phyloP scores from a whole-genome alignment of 345 rosid species.

The Anastatica hierochuntica region DNA sequence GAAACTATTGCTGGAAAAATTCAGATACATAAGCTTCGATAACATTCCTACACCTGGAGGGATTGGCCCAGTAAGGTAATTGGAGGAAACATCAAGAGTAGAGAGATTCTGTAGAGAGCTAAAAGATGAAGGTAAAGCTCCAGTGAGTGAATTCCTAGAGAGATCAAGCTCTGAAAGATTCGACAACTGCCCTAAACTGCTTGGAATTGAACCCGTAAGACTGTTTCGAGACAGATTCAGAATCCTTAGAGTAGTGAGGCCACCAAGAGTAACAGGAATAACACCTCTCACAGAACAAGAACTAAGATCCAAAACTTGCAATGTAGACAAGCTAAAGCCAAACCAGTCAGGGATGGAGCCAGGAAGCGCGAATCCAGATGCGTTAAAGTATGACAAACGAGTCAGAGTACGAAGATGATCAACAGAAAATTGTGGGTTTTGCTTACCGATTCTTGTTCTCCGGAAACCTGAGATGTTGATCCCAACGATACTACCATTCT shows the following conservation, averaged over 20 bases:
- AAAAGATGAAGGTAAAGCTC: constrained; percentile 61
- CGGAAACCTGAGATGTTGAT: constrained; percentile 80
- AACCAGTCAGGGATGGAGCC: constrained; percentile 77
- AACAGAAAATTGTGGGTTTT: constrained; percentile 64
- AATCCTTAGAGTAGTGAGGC: constrained; percentile 48
- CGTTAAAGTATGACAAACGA: constrained; percentile 54
- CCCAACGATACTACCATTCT: constrained; percentile 49
- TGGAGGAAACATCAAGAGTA: constrained; percentile 65
- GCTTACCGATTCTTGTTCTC: constrained; percentile 70
- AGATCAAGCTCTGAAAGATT: constrained; percentile 57
- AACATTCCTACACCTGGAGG: constrained; percentile 52
- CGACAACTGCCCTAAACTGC: constrained; percentile 44
- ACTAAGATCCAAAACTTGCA: constrained; percentile 81
- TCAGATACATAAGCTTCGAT: constrained; percentile 46
- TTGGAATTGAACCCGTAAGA: constrained; percentile 52
- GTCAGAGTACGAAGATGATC: constrained; percentile 68
- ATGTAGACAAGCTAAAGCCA: constrained; percentile 40
- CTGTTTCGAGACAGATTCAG: constrained; percentile 55
- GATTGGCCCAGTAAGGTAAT: constrained; percentile 52
- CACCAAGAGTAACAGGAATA: constrained; percentile 60
- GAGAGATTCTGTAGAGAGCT: constrained; percentile 44
- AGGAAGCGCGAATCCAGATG: constrained; percentile 66
- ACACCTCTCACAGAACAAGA: constrained; percentile 52
- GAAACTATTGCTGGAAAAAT: constrained; percentile 64
- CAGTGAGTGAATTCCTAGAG: constrained; percentile 51